Base-by-base conservation (phyloP, 306 rosid species). In the Trifolium dubium region DNA sequence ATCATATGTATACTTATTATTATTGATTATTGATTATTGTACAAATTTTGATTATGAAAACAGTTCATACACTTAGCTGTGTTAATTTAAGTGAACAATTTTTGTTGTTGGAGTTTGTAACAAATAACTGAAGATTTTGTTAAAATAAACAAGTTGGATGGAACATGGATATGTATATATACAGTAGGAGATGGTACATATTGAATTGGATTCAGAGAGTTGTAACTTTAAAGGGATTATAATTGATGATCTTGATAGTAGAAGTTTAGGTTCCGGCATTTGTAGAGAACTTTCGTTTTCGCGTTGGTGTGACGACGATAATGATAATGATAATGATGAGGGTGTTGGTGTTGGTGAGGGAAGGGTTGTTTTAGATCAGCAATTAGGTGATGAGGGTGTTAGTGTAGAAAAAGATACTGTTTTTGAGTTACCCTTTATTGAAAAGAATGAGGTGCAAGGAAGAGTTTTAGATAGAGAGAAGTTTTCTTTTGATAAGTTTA, bases 261-360 rank as follows among this genome's bases (percentile, higher is more conserved):
- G 77, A 82, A 79, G 67, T 70, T 76, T 72, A 71, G 84, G 79
- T 62, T 77, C 78, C 5, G 84, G 84, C 70, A 54, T 82, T 75
- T 75, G 80, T 58, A 83, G 93, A 79, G 93, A 84, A 54, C 93
- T 80, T 73, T 93, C 96, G 11, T 91, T 91, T 80, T 89, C 90
- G 3, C 37, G 89, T 60, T 89, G 96, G 97, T 89, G 79, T 53
- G 90, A 13, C 34, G 63, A 56, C 5, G 60, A 83, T 72, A 89
- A 90, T 67, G 83, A 83, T 72, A 89, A 90, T 67, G 83, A 17
- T 63, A 13, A 32, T 47, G 88, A 80, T 65, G 88, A 86, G 68
- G 83, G 75, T 51, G 86, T 83, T 71, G 83, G 75, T 51, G 86
- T 83, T 71, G 88, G 84, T 64, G 84, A 80, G 66, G 88, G 79